phyloP scores from a whole-genome alignment of 2,329 filamentous ascomycete genomes.

The Scorias spongiosa region DNA sequence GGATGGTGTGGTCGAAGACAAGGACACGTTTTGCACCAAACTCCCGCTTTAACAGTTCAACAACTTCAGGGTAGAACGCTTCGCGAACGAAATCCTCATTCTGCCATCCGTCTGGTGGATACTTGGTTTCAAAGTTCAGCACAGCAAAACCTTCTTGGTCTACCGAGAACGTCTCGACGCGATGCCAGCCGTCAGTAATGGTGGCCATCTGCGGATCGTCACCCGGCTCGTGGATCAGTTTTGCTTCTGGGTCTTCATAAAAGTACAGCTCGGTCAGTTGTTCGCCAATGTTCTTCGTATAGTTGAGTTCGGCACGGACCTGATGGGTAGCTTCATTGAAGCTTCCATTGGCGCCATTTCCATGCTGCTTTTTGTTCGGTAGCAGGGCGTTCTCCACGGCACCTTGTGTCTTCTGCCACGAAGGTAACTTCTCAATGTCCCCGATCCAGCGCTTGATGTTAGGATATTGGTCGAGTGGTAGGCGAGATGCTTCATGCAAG shows the following conservation, averaged over 20 bases:
- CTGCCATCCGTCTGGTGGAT: slow-evolving; percentile 21
- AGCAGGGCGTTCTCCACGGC: slow-evolving; percentile 24
- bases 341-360: background rate
- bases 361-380: slow-evolving; percentile 12
- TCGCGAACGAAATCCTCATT: slow-evolving; percentile 27
- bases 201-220: slow-evolving; percentile 23
- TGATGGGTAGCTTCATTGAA: slow-evolving; percentile 1
- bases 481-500: slow-evolving; percentile 18
- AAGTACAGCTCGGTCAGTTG: slow-evolving; percentile 29
- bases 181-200: slow-evolving; percentile 28
- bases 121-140: slow-evolving; percentile 24
- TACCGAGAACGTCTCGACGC: slow-evolving; percentile 27
- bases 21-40: slow-evolving; percentile 29
- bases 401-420: slow-evolving; percentile 26
- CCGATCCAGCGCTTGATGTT: slow-evolving; percentile 25
- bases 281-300: slow-evolving; percentile 27
- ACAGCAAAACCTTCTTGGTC: slow-evolving; percentile 33
- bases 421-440: slow-evolving; percentile 23
- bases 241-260: slow-evolving; percentile 23
- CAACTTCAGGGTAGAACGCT: slow-evolving; percentile 32
- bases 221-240: slow-evolving; percentile 28
- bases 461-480: slow-evolving; percentile 26
- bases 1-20: slow-evolving; percentile 38
- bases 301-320: slow-evolving; percentile 31
- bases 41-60: slow-evolving; percentile 30